A percentile compares a stretch with the other conserved stretches of the same genome.
phyloP scores from a whole-genome alignment of 192 early-diverging fungal species.

The Geranomyces michiganensis region DNA sequence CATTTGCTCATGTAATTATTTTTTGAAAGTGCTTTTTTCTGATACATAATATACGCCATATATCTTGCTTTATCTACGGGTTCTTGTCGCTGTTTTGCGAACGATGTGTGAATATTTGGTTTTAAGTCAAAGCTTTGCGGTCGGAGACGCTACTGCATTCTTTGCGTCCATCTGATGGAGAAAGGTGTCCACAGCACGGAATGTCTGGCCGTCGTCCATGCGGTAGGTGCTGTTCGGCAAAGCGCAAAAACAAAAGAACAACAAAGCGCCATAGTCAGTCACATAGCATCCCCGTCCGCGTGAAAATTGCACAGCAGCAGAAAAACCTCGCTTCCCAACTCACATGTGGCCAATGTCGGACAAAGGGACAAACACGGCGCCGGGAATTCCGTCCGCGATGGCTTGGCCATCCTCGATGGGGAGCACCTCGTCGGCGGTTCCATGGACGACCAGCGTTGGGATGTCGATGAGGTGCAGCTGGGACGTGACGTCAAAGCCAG shows the following conservation, averaged over 20 bases:
- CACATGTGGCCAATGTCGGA: constrained; percentile 26
- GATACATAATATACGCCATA: too few species aligned
- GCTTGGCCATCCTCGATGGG: neutral
- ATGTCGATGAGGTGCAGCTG: constrained; percentile 12
- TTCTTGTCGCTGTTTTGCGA: too few species aligned
- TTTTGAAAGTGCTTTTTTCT: too few species aligned
- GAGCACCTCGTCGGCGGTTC: constrained; percentile 12
- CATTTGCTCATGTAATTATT: too few species aligned
- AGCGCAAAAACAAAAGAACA: constrained; percentile 1
- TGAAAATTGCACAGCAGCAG: too few species aligned
- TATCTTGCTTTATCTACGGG: too few species aligned
- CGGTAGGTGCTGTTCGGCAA: constrained; percentile 7
- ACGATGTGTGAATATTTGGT: too few species aligned
- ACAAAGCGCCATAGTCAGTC: neutral
- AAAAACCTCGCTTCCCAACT: neutral
- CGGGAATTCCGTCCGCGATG: neutral
- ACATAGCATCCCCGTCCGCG: neutral
- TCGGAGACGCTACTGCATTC: neutral
- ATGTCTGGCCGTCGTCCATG: constrained; percentile 21
- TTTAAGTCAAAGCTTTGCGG: neutral
- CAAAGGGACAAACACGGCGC: neutral
- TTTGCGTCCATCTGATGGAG: neutral
- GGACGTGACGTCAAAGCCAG: constrained; percentile 12
- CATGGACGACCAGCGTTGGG: constrained; percentile 32
- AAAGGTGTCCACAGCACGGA: neutral